Base-by-base conservation (phyloP, 306 rosid species). In the Prunus fruticosa region DNA sequence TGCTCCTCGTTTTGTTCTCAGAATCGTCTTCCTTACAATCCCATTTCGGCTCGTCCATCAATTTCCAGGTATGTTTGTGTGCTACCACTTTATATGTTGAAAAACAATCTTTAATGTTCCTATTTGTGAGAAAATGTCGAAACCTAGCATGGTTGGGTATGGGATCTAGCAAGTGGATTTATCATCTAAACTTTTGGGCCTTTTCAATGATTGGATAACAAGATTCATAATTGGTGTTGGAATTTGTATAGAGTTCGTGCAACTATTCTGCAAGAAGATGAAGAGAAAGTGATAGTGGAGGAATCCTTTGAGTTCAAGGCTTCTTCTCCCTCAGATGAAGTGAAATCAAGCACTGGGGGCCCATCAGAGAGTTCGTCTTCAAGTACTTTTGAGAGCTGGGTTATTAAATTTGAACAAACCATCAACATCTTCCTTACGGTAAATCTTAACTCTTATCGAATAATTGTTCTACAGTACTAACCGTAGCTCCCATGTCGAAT, bases 381-480 rank as follows among this genome's bases (percentile, higher is more conserved):
- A 1, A 75, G 63, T 80, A 71, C 78, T 11, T 74, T 87, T 30
- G 96, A 90, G 78, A 87, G 76, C 38, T 85, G 82, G 81, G 84
- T 86, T 63, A 86, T 95, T 74, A 92, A 89, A 80, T 23, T 84
- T 60, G 99, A 95, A 84, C 97, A 95, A 76, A 86, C 96, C 27
- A 25, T 89, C 47, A 95, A 95, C 83, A 80, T 90, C 60, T 77
- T 92, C 70, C 97, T 95, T 58, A 95, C 99, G 89, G 99, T 95
- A 84, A 76, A 53, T 54, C 61, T 64, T 20, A 4, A 2, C 65
- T 53, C 57, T 72, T 51, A 3, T 52, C 38, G 18, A 51, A 50
- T 66, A 54, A 16, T 58, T 38, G 8, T 58, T 74, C 12, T 67
- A 66, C 14, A 9, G 14, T 20, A 54, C 54, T 30, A 28, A 65